Evolutionary conservation across 228 moss, liverwort and hornwort genomes (phyloP).

Genomic region (Sphagnum magellanicum): DNA sequence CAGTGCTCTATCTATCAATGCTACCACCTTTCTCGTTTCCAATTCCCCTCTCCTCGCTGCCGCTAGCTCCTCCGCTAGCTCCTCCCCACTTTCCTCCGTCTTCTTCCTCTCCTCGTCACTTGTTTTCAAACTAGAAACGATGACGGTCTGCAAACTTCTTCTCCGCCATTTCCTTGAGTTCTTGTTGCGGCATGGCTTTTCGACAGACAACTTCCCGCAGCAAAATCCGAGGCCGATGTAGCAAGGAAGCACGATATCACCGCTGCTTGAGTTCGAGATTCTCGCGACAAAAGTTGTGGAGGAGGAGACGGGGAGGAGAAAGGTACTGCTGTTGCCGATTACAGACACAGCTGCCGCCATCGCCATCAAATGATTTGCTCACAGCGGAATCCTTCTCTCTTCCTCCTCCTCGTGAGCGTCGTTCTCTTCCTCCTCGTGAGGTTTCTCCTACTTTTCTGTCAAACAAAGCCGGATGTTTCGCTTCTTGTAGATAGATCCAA

Average conservation of each 20-base stretch:
- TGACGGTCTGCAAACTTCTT: neutral
- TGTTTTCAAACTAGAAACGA: neutral
- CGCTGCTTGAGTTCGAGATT: neutral
- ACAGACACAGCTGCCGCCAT: neutral
- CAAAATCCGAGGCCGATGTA: neutral
- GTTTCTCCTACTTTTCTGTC: too few species aligned
- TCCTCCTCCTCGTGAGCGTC: too few species aligned
- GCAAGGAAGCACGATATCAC: neutral
- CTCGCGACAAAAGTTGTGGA: neutral
- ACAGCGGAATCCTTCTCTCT: too few species aligned
- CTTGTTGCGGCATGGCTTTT: neutral
- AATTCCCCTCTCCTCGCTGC: constrained; percentile 41
- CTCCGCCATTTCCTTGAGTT: too few species aligned
- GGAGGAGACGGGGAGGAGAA: neutral
- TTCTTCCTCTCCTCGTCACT: constrained; percentile 25
- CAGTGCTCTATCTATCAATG: constrained; percentile 64
- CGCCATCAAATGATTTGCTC: neutral
- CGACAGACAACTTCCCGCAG: neutral
- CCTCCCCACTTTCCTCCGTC: constrained; percentile 28
- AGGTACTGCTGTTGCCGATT: neutral
- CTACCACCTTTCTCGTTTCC: constrained; percentile 40
- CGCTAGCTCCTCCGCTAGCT: constrained; percentile 21
- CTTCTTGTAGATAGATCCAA: too few species aligned
- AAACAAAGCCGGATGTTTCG: too few species aligned
- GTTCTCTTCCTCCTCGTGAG: too few species aligned